A percentile compares a stretch with the other conserved stretches of the same genome.
These are phyloP conservation scores for Monosporascus sp. DNA, from an alignment of 2,329 filamentous ascomycete genomes.

Conservation along the genomic window DNA sequence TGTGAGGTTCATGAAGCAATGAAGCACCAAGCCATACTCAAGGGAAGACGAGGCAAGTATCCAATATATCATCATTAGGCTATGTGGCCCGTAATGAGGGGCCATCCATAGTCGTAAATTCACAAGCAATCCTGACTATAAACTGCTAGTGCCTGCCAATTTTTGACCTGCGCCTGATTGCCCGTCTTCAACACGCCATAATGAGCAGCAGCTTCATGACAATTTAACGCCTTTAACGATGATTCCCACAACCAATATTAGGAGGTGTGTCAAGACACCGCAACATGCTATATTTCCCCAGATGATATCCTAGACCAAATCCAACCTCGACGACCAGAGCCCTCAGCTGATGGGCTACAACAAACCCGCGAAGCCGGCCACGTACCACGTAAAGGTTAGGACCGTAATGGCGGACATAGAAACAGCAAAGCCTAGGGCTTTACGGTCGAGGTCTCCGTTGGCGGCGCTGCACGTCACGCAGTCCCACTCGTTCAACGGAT, in stretches of 20 bases:
- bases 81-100: slow-evolving; percentile 11
- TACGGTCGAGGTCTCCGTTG: slow-evolving; percentile 39
- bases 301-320: slow-evolving; percentile 4
- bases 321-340: neutral
- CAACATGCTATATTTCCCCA: slow-evolving; percentile 11
- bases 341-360: slow-evolving; percentile 11
- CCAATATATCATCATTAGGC: slow-evolving; percentile 16
- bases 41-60: neutral
- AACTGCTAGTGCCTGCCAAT: neutral
- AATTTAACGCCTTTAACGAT: neutral
- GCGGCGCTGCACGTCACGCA: slow-evolving; percentile 56
- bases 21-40: too few relatives aligned
- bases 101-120: slow-evolving; percentile 9
- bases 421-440: slow-evolving; percentile 45
- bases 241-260: neutral
- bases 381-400: slow-evolving; percentile 60
- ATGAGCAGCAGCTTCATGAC: neutral
- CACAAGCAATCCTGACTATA: slow-evolving; percentile 4
- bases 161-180: slow-evolving; percentile 10
- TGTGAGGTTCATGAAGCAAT: too few relatives aligned
- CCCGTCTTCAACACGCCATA: neutral
- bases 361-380: slow-evolving; percentile 43
- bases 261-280: slow-evolving; percentile 8
- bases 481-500: slow-evolving; percentile 45
- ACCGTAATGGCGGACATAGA: slow-evolving; percentile 53